phyloP scores from a whole-genome alignment of 2,329 filamentous ascomycete species.

The Aspergillus glaucus region DNA sequence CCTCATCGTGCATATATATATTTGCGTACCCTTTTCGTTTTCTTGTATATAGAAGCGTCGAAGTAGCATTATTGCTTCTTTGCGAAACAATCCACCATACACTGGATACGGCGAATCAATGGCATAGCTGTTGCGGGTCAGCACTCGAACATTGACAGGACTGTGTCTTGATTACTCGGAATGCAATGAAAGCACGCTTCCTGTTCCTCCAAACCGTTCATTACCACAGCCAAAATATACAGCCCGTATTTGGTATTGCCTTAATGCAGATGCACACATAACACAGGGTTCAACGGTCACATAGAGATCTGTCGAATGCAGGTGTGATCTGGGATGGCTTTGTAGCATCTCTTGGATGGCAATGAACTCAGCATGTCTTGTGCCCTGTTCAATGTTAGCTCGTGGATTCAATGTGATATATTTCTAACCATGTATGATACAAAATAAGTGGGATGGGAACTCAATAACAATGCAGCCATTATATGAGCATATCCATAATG shows the following conservation, averaged over 20 bases:
- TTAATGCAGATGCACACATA: slow-evolving; percentile 92
- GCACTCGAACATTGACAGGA: background rate
- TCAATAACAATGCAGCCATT: too few species aligned
- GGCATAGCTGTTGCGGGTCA: slow-evolving; percentile 48
- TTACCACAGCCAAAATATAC: slow-evolving; percentile 96
- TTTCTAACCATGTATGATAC: background rate
- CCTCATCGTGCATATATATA: background rate
- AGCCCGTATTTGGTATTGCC: slow-evolving; percentile 78
- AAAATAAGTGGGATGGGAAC: background rate
- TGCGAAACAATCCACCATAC: slow-evolving; percentile 78
- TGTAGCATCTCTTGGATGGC: slow-evolving; percentile 64
- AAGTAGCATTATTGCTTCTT: slow-evolving; percentile 88
- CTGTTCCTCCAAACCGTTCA: slow-evolving; percentile 93
- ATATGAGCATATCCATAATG: background rate
- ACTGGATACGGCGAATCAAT: slow-evolving; percentile 75
- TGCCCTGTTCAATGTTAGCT: slow-evolving; percentile 62
- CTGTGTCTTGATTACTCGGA: slow-evolving; percentile 45
- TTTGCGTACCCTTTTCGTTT: slow-evolving; percentile 71
- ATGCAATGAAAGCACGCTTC: slow-evolving; percentile 85
- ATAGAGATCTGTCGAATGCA: slow-evolving; percentile 74
- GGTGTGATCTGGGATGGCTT: slow-evolving; percentile 59
- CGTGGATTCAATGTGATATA: background rate
- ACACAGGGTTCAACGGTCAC: slow-evolving; percentile 98
- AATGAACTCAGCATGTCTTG: slow-evolving; percentile 91
- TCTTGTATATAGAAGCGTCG: slow-evolving; percentile 96